Base-by-base conservation (phyloP, 208 protist species). In the Trypanosomatidae sp. region DNA sequence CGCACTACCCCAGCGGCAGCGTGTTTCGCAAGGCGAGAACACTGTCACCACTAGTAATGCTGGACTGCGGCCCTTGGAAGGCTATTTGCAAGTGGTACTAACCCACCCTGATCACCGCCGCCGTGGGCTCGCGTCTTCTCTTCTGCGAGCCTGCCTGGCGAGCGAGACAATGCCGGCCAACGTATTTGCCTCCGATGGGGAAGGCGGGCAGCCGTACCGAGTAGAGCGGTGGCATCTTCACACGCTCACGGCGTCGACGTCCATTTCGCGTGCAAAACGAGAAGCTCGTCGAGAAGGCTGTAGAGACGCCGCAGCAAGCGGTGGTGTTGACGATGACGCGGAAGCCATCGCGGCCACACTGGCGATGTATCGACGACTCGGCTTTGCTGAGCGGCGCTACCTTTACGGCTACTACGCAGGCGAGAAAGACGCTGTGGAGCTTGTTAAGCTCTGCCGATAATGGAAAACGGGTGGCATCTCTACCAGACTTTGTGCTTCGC, bases 51-150 rank as follows among this genome's bases (percentile, higher is more conserved):
- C n/a, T n/a, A n/a, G n/a, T n/a, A n/a, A n/a, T n/a, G n/a, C n/a
- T n/a, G n/a, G n/a, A n/a, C n/a, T n/a, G n/a, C 46, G n/a, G 5
- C 12, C 43, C 22, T 76, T 92, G 25, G 87, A 95, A 55, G 91
- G 88, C 17, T 95, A 95, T 59, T 39, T 95, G 55, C 88, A 95
- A 55, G 73, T 95, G 22, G 87, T 95, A 0, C 67, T 90, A 33
- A 80, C 76, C 5, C 71, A 80, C 60, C 69, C 73, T 17, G 10
- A 15, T 22, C 73, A 76, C 55, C 85, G 90, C 12, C 75, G 79
- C 28, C 75, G 66, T 8, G 81, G 82, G 0, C 66, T 94, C 9
- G 90, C 77, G 0, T 62, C 58, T 22, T 41, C 36, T 36, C 65
- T 94, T 30, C 76, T 94, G 50, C 15, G 47, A 19, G 46, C 59